phyloP scores from a whole-genome alignment of 2,329 filamentous ascomycete genomes.

The Sclerotinia trifoliorum region DNA sequence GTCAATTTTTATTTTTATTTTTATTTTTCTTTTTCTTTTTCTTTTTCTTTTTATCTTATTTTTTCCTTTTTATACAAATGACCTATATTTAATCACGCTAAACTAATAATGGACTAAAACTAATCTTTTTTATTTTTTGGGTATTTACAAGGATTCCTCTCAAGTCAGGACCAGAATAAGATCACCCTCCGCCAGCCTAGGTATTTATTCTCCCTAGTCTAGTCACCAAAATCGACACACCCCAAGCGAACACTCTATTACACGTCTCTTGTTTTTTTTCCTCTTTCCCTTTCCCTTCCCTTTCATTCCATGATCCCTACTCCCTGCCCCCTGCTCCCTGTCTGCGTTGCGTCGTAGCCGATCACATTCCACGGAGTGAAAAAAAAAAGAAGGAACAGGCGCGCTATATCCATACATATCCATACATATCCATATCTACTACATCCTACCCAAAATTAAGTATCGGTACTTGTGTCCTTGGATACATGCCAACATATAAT shows the following conservation, averaged over 20 bases:
- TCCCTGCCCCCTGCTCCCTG: slow-evolving; percentile 1
- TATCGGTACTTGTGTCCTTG: not conserved
- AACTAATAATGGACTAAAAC: not conserved
- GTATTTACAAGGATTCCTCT: not conserved
- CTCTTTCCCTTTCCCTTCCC: not conserved
- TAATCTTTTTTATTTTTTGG: not conserved
- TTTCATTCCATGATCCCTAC: slow-evolving; percentile 1
- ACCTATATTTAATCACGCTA: not conserved
- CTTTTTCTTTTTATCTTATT: no score
- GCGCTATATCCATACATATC: slow-evolving; percentile 7
- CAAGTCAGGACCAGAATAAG: slow-evolving; percentile 18
- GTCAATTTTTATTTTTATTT: not conserved
- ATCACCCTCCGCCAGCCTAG: slow-evolving; percentile 8
- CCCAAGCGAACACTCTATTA: slow-evolving; percentile 10
- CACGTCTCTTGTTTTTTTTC: slow-evolving; percentile 9
- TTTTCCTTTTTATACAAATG: not conserved
- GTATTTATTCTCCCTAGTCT: slow-evolving; percentile 11
- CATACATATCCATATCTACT: slow-evolving; percentile 1
- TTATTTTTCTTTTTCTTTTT: no score
- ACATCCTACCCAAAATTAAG: not conserved
- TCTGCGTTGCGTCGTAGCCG: slow-evolving; percentile 3
- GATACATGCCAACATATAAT: not conserved
- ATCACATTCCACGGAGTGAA: slow-evolving; percentile 5
- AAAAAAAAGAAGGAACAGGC: slow-evolving; percentile 7
- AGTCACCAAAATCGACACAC: slow-evolving; percentile 11